These are phyloP conservation scores for Exophiala xenobiotica DNA, from an alignment of 2,329 filamentous ascomycete genomes.

Conservation along the genomic window DNA sequence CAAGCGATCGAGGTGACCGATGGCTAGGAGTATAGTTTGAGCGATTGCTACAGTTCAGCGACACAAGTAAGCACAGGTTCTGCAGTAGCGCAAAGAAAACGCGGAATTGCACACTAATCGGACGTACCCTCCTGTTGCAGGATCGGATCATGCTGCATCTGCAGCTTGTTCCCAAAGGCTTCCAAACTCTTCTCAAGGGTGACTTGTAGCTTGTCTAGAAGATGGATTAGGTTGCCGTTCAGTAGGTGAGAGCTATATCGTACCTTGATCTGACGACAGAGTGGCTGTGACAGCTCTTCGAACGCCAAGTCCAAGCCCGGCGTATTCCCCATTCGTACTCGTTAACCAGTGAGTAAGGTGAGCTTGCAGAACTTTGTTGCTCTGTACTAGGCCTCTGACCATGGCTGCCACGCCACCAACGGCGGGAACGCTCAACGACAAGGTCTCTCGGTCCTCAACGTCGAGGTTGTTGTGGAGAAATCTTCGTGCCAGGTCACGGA, in stretches of 20 bases:
- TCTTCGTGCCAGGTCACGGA: constrained; percentile 45
- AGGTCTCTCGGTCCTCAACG: constrained; percentile 10
- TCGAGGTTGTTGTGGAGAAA: constrained; percentile 36
- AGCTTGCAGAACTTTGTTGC: constrained; percentile 51
- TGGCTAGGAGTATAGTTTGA: constrained; percentile 73
- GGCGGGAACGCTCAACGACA: constrained; percentile 26
- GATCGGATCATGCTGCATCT: constrained; percentile 80
- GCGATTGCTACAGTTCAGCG: constrained; percentile 62
- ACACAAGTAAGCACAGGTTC: constrained; percentile 30
- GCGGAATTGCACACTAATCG: constrained; percentile 2
- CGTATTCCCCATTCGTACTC: constrained; percentile 61
- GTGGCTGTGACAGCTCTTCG: constrained; percentile 65
- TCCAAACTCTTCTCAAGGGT: constrained; percentile 67
- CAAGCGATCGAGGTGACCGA: constrained; percentile 70
- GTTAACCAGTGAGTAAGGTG: constrained; percentile 66
- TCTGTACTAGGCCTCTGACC: constrained; percentile 51
- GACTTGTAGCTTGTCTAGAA: constrained; percentile 50
- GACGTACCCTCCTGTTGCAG: constrained; percentile 75
- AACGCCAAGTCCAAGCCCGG: constrained; percentile 64
- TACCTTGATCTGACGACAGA: constrained; percentile 54
- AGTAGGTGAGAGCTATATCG: constrained; percentile 16
- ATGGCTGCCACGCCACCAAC: constrained; percentile 62
- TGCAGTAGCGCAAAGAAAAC: constrained; percentile 2
- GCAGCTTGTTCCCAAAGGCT: constrained; percentile 81
- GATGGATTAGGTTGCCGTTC: constrained; percentile 12